phyloP scores from a whole-genome alignment of 169 alveolate species.

The Cryptosporidium parvum region DNA sequence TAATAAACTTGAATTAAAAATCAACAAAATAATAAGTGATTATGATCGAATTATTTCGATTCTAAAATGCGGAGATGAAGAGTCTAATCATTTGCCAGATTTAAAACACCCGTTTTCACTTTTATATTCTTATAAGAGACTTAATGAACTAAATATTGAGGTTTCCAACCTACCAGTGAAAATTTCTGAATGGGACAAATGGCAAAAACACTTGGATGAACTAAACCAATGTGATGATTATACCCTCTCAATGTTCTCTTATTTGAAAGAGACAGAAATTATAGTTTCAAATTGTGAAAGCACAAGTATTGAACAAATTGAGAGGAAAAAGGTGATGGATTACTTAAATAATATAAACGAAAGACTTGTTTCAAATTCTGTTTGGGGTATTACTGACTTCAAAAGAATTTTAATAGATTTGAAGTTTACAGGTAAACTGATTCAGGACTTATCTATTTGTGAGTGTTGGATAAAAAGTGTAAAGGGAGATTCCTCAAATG shows the following conservation, averaged over 20 bases:
- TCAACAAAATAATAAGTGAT: conserved; percentile 13
- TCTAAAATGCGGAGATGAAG: conserved; percentile 7
- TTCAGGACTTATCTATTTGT: conserved; percentile 20
- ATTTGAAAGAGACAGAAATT: not conserved
- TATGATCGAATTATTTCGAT: conserved; percentile 2
- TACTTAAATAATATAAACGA: conserved; percentile 1
- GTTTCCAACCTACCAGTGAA: conserved; percentile 25
- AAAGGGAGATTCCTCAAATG: not conserved
- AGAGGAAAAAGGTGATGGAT: conserved; percentile 2
- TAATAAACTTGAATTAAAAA: conserved; percentile 36
- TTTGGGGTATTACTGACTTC: conserved; percentile 37
- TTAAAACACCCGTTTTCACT: conserved; percentile 38
- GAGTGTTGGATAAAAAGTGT: conserved; percentile 13
- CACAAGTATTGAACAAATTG: not conserved
- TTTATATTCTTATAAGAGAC: conserved; percentile 29
- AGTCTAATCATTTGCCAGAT: not conserved
- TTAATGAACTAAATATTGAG: not conserved
- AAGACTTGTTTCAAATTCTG: conserved; percentile 11
- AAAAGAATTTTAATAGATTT: conserved; percentile 15
- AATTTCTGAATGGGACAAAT: conserved; percentile 49
- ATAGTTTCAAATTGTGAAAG: not conserved
- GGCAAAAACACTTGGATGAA: conserved; percentile 45
- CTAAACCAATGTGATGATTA: conserved; percentile 6
- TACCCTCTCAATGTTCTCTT: conserved; percentile 7
- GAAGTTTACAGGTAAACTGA: conserved; percentile 46